phyloP scores from a whole-genome alignment of 1,284 basidiomycete species.

The Xanthoconium separans region DNA sequence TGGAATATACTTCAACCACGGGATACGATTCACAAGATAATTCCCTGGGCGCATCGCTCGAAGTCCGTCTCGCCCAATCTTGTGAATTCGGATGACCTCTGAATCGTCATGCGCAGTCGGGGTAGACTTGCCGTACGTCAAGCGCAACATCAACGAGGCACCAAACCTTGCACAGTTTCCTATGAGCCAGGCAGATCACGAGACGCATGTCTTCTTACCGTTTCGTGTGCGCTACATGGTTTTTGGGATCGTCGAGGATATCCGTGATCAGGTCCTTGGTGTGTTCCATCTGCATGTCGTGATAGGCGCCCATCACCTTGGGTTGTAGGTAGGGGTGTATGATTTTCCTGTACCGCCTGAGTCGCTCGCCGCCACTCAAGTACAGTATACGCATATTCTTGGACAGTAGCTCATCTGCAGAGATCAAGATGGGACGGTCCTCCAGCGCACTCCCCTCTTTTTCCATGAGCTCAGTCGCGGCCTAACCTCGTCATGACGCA shows the following conservation, averaged over 20 bases:
- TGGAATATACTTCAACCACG: slow-evolving; percentile 46
- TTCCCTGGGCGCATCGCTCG: slow-evolving; percentile 52
- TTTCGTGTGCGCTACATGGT: slow-evolving; percentile 34
- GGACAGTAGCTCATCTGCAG: slow-evolving; percentile 29
- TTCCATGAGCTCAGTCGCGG: slow-evolving; percentile 35
- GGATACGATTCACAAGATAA: slow-evolving; percentile 59
- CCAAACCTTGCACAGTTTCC: slow-evolving; percentile 47
- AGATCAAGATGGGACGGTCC: slow-evolving; percentile 34
- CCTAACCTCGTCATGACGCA: slow-evolving; percentile 9
- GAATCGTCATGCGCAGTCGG: slow-evolving; percentile 54
- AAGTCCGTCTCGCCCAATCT: slow-evolving; percentile 47
- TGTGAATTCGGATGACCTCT: slow-evolving; percentile 53
- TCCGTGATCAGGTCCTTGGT: slow-evolving; percentile 40
- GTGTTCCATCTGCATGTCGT: slow-evolving; percentile 34
- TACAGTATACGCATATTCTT: slow-evolving; percentile 24
- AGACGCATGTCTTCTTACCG: slow-evolving; percentile 20
- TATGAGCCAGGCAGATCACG: not conserved
- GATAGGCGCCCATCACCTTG: slow-evolving; percentile 32
- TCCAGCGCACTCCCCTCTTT: slow-evolving; percentile 31
- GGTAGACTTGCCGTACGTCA: slow-evolving; percentile 61
- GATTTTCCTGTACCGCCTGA: slow-evolving; percentile 33
- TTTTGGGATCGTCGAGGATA: slow-evolving; percentile 36
- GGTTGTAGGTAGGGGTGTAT: slow-evolving; percentile 41
- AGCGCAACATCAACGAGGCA: slow-evolving; percentile 59
- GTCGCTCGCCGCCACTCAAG: slow-evolving; percentile 22